Evolutionary conservation across 805 yeast species (phyloP).

Genomic region (Cyberlindnera amylophila): DNA sequence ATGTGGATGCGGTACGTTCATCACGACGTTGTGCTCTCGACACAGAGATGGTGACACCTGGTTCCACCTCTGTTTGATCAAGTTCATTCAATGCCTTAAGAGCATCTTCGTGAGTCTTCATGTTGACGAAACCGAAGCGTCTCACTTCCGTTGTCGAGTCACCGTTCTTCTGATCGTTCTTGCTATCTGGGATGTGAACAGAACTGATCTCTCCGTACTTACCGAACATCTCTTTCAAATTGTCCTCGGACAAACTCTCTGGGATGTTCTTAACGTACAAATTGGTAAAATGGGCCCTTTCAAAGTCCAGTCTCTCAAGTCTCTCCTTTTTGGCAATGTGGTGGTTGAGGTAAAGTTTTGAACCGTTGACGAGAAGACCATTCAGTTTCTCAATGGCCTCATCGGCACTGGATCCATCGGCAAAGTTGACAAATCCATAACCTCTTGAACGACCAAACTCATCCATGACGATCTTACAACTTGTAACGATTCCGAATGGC

Average conservation of each 20-base stretch:
- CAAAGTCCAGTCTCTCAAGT: constrained; percentile 39
- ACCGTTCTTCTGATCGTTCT: background rate
- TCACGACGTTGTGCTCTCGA: constrained; percentile 44
- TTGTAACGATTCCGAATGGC: constrained; percentile 37
- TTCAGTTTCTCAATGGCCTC: constrained; percentile 55
- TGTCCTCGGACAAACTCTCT: constrained; percentile 31
- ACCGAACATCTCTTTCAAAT: constrained; percentile 40
- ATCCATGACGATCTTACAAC: constrained; percentile 45
- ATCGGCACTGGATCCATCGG: constrained; percentile 49
- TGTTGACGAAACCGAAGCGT: constrained; percentile 49
- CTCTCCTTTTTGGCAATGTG: constrained; percentile 62
- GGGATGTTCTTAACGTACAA: constrained; percentile 51
- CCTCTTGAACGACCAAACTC: constrained; percentile 44
- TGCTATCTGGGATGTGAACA: constrained; percentile 45
- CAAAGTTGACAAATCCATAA: constrained; percentile 65
- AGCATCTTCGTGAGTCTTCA: constrained; percentile 43
- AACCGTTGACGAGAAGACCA: constrained; percentile 36
- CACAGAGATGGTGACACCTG: constrained; percentile 31
- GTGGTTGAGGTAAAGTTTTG: constrained; percentile 45
- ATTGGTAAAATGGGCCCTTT: constrained; percentile 44
- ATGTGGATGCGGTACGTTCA: constrained; percentile 21
- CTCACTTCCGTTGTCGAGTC: constrained; percentile 1
- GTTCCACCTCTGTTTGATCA: constrained; percentile 37
- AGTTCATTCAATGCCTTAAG: constrained; percentile 44
- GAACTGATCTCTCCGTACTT: constrained; percentile 48